Conservation (phyloP, 495 filamentous ascomycete species). For the Neurospora sublineolata region DNA sequence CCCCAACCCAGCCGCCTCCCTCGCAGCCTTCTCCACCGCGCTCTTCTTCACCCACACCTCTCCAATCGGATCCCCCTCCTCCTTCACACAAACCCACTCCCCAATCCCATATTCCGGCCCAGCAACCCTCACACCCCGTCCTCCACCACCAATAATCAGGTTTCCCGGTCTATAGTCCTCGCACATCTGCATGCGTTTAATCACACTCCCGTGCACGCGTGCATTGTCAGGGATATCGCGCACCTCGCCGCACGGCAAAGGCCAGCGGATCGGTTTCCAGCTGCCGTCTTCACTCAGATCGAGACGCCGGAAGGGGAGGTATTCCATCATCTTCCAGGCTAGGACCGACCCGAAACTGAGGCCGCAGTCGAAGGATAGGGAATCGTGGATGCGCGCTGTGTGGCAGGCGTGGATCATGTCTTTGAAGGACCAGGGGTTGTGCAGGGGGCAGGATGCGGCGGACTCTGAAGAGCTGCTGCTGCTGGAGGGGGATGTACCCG, state of each 20-base stretch:
- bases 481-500: neutral
- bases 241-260: constrained; percentile 67
- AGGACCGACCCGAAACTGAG: constrained; percentile 46
- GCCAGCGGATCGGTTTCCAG: constrained; percentile 76
- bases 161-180: constrained; percentile 66
- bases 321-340: constrained; percentile 77
- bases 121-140: constrained; percentile 49
- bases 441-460: neutral
- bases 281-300: constrained; percentile 61
- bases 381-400: constrained; percentile 62
- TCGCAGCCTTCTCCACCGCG: constrained; percentile 6
- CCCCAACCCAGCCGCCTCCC: neutral
- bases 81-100: constrained; percentile 55
- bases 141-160: constrained; percentile 69
- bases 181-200: constrained; percentile 58
- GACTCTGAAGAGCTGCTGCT: neutral
- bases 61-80: constrained; percentile 54
- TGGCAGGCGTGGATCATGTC: constrained; percentile 48
- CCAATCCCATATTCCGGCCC: constrained; percentile 54
- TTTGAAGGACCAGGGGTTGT: constrained; percentile 31
- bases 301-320: constrained; percentile 75
- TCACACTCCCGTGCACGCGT: constrained; percentile 61
- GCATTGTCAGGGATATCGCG: constrained; percentile 67
- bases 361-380: constrained; percentile 55
- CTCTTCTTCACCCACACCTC: constrained; percentile 44